Evolutionary conservation across 73 alveolate genomes (phyloP).

Genomic region (Uronychia setigera): DNA sequence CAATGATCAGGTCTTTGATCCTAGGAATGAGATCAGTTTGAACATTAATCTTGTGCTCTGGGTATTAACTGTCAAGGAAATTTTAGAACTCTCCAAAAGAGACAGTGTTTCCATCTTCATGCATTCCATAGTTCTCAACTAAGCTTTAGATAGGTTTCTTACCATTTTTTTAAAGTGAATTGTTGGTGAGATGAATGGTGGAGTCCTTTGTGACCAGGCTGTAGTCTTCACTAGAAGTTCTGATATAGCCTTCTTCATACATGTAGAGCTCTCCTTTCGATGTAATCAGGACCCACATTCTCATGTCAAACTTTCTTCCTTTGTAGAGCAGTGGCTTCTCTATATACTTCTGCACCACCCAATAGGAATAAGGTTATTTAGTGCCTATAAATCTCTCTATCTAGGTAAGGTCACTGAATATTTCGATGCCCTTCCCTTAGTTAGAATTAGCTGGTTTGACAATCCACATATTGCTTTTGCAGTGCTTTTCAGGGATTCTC

Average conservation of each 20-base stretch:
- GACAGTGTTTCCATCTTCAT: conserved; percentile 87
- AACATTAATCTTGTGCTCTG: conserved; percentile 36
- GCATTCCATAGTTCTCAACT: conserved; percentile 62
- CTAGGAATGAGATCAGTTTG: conserved; percentile 35
- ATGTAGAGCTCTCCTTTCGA: conserved; percentile 58
- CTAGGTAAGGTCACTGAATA: conserved; percentile 36
- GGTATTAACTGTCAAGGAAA: conserved; percentile 42
- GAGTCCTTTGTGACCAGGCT: conserved; percentile 57
- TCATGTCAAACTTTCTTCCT: conserved; percentile 87
- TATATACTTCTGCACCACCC: conserved; percentile 86
- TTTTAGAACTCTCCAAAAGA: conserved; percentile 75
- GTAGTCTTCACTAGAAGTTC: conserved; percentile 56
- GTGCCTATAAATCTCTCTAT: conserved; percentile 39
- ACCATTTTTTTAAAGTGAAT: conserved; percentile 79
- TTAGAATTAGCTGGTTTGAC: conserved; percentile 67
- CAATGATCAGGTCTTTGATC: conserved; percentile 47
- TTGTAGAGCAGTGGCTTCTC: conserved; percentile 82
- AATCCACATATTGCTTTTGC: conserved; percentile 66
- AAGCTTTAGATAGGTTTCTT: background rate
- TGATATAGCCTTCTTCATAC: conserved; percentile 61
- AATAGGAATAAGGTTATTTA: conserved; percentile 36
- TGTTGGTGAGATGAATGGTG: conserved; percentile 87
- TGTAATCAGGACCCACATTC: conserved; percentile 82
- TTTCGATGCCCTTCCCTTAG: conserved; percentile 71
- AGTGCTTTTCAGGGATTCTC: conserved; percentile 64